Evolutionary conservation across 2,329 filamentous ascomycete species (phyloP).

Genomic region (Fusarium denticulatum): DNA sequence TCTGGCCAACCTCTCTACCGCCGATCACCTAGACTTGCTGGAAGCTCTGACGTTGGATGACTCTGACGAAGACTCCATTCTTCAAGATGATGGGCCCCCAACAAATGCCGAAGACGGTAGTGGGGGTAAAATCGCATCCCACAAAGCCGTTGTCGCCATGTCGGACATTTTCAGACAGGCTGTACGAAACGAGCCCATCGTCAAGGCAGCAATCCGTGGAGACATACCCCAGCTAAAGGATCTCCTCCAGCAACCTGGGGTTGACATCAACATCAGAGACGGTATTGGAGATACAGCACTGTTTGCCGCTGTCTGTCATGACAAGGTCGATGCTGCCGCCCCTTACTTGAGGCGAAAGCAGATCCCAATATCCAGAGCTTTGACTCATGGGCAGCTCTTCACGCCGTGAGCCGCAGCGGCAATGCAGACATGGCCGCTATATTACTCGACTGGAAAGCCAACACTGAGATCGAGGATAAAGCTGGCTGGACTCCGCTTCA

Average conservation of each 20-base stretch:
- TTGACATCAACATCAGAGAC: neutral
- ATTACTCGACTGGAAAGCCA: neutral
- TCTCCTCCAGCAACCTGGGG: neutral
- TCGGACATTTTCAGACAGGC: neutral
- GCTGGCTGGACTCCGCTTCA: neutral
- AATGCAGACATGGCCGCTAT: neutral
- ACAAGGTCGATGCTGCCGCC: neutral
- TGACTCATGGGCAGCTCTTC: neutral
- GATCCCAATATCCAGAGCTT: neutral
- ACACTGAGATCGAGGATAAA: neutral
- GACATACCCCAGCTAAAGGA: neutral
- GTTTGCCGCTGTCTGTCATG: neutral
- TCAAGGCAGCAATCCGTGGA: neutral
- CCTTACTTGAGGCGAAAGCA: rapidly evolving
- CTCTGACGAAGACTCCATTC: neutral
- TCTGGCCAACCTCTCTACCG: neutral
- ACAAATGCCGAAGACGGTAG: neutral
- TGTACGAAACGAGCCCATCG: neutral
- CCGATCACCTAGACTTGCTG: neutral
- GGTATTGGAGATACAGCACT: neutral
- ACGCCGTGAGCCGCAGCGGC: neutral
- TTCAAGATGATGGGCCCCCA: rapidly evolving
- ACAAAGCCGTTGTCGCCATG: neutral
- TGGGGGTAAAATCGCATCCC: neutral
- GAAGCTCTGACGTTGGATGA: neutral